Conservation (phyloP, 208 protist genomes). For the Leishmania arabica region DNA sequence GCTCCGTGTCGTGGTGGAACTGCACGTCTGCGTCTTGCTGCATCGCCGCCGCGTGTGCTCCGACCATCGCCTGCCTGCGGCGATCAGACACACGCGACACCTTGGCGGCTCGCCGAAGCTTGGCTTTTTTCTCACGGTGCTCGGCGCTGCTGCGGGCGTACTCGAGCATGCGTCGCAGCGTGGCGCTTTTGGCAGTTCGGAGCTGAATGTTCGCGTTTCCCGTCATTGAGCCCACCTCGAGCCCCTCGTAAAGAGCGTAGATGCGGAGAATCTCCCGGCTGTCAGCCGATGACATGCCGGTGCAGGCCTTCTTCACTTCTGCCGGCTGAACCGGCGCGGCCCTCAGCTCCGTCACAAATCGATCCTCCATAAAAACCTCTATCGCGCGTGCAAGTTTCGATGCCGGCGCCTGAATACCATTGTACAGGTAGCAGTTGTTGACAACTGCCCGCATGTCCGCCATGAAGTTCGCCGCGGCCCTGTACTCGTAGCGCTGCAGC, state of each 20-base stretch:
- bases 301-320: constrained; percentile 38
- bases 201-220: constrained; percentile 43
- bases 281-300: constrained; percentile 20
- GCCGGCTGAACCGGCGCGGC: constrained; percentile 44
- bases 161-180: constrained; percentile 64
- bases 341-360: constrained; percentile 73
- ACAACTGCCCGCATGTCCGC: constrained; percentile 82
- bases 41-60: background rate
- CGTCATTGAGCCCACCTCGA: constrained; percentile 19
- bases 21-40: constrained; percentile 48
- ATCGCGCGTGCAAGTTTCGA: constrained; percentile 48
- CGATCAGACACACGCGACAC: constrained; percentile 28
- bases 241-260: constrained; percentile 61
- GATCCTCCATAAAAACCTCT: constrained; percentile 82
- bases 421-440: constrained; percentile 85
- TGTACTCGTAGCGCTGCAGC: constrained; percentile 75
- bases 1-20: constrained; percentile 40
- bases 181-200: constrained; percentile 59
- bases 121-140: constrained; percentile 15
- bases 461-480: constrained; percentile 56
- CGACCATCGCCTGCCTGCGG: constrained; percentile 11
- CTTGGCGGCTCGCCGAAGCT: constrained; percentile 20
- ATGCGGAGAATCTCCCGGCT: constrained; percentile 43
- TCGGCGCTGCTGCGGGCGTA: constrained; percentile 30
- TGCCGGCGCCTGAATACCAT: constrained; percentile 49